Evolutionary conservation across 176 grass and related monocot genomes (phyloP).

Genomic region (Thalia dealbata): DNA sequence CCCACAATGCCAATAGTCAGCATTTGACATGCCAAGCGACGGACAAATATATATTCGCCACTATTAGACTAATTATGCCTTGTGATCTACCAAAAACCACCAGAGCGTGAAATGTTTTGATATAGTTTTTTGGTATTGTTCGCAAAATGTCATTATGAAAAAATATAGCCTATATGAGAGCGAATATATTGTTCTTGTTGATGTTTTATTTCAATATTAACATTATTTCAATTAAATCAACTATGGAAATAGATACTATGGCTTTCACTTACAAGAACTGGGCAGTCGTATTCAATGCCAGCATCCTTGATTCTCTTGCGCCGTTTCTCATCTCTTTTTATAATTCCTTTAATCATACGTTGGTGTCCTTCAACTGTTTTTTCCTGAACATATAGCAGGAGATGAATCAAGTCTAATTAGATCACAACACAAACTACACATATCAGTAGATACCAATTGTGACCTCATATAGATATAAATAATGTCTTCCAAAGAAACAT

Average conservation of each 20-base stretch:
- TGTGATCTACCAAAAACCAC: too few species aligned
- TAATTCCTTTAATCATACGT: slow-evolving; percentile 53
- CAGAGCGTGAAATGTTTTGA: too few species aligned
- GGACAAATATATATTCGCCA: not conserved
- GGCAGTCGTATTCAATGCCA: slow-evolving; percentile 75
- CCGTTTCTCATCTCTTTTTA: slow-evolving; percentile 63
- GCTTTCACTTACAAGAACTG: slow-evolving; percentile 58
- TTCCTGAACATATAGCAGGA: slow-evolving; percentile 38
- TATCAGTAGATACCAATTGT: too few species aligned
- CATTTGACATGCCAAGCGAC: not conserved
- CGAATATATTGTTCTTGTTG: not conserved
- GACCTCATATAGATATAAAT: too few species aligned
- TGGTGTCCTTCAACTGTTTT: slow-evolving; percentile 56
- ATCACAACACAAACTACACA: too few species aligned
- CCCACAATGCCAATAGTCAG: not conserved
- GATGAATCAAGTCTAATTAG: not conserved
- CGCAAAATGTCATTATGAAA: too few species aligned
- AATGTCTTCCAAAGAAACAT: too few species aligned
- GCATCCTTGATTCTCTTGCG: slow-evolving; percentile 69
- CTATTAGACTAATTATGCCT: too few species aligned
- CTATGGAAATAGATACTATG: not conserved
- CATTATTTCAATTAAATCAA: not conserved
- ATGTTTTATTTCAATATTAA: not conserved
- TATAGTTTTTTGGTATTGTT: too few species aligned
- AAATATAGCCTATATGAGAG: not conserved